Evolutionary conservation across 2,329 filamentous ascomycete species (phyloP), one percentile per base, ranked within the genome.

Genomic region (Colletotrichum spaethianum): DNA sequence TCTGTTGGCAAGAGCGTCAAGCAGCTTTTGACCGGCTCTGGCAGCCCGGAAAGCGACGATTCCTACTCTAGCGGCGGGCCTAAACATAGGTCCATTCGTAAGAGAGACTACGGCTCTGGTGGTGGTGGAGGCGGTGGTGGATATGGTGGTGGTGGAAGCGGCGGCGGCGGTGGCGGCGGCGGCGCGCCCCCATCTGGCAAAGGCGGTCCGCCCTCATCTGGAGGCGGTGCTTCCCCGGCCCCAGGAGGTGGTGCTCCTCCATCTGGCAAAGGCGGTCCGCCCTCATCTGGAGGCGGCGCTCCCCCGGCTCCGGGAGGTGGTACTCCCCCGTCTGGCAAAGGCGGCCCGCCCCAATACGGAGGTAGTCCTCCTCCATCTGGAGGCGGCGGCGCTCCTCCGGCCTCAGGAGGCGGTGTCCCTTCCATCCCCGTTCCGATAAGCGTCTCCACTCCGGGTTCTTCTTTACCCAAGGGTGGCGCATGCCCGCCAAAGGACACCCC

Each of bases 1-100:
- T 60, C 75, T 4, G 78, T 79, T 1, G 84, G 82, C 38, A 68
- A 75, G 20, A 74, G 77, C 26, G 81, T 86, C 76, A 82, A 81
- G 74, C 74, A 76, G 6, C 79, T 85, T 36, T 78, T 86, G 5
- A 75, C 77, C 5, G 79, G 78, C 20, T 76, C 75, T 18, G 78
- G 76, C 9, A 74, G 75, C 67, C 76, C 78, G 4, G 77, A 76
- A 16, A 74, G 74, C 55, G 59, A 73, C 20, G 77, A 75, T 9
- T 23, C 69, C 14, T 74, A 76, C 73, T 16, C 59, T 18, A 48
- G n/a, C n/a, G n/a, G 11, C n/a, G 12, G 38, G 5, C 1, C n/a
- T n/a, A 3, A 3, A 1, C 16, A 7, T 23, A 28, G 14, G 7
- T 40, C 33, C 4, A 3, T 40, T 26, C 64, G 23, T 36, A 44